Conservation (phyloP, 75 land plant species). For the Pinus tabuliformis region DNA sequence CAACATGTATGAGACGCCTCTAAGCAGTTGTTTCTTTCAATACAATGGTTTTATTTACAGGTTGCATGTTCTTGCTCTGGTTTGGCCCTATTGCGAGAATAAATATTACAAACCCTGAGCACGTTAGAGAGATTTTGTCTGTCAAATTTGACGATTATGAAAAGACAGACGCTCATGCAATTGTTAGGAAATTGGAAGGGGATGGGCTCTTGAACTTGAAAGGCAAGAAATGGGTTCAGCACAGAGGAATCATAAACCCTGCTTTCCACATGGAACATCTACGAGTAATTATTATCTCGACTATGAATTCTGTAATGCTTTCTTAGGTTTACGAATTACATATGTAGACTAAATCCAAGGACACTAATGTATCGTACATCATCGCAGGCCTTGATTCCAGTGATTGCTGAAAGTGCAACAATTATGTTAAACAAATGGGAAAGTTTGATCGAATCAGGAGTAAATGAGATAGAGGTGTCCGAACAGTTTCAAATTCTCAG, state of each 20-base stretch:
- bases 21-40: neutral
- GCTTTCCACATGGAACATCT: slow-evolving; percentile 46
- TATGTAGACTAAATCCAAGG: neutral
- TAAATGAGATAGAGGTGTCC: slow-evolving; percentile 16
- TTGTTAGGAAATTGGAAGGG: neutral
- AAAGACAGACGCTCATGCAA: neutral
- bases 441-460: neutral
- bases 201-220: slow-evolving; percentile 24
- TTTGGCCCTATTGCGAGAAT: slow-evolving; percentile 4
- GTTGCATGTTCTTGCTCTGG: slow-evolving; percentile 8
- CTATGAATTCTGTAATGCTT: neutral
- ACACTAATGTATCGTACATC: neutral
- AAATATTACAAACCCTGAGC: slow-evolving; percentile 10
- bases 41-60: neutral
- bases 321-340: neutral
- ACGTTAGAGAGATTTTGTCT: slow-evolving; percentile 18
- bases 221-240: slow-evolving; percentile 47
- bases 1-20: neutral
- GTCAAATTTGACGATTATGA: slow-evolving; percentile 3
- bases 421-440: slow-evolving; percentile 18
- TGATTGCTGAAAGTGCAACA: slow-evolving; percentile 3
- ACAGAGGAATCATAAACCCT: slow-evolving; percentile 41
- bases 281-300: slow-evolving; percentile 20
- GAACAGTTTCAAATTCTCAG: slow-evolving; percentile 20
- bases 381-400: slow-evolving; percentile 20